Evolutionary conservation across 192 early-diverging fungal genomes (phyloP).

Genomic region (Cladochytrium replicatum): DNA sequence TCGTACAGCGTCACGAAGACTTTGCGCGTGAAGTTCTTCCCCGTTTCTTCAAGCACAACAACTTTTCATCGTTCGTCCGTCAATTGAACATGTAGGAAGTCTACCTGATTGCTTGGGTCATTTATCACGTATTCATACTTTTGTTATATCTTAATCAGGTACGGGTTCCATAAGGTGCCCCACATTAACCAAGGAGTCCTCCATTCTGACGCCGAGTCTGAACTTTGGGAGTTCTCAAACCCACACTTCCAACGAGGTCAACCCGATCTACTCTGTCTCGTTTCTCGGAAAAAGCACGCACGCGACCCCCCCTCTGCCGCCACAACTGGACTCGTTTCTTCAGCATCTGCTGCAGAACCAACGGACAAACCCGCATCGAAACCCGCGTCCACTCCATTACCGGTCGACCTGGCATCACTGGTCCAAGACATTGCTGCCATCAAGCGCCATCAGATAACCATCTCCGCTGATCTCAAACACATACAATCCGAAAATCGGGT

Average conservation of each 20-base stretch:
- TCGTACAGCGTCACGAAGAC: constrained; percentile 48
- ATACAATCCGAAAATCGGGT: constrained; percentile 82
- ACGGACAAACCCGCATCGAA: constrained; percentile 9
- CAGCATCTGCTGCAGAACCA: constrained; percentile 9
- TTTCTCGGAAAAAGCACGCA: constrained; percentile 78
- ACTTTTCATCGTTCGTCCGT: constrained; percentile 48
- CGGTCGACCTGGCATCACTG: not conserved
- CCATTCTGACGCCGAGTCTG: constrained; percentile 59
- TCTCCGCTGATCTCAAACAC: constrained; percentile 73
- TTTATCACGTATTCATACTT: not conserved
- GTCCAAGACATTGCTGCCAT: constrained; percentile 76
- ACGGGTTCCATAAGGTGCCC: constrained; percentile 97
- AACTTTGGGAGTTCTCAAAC: constrained; percentile 89
- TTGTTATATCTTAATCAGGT: constrained; percentile 57
- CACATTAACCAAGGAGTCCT: constrained; percentile 85
- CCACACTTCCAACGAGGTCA: constrained; percentile 79
- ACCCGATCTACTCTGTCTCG: constrained; percentile 79
- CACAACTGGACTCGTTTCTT: not conserved
- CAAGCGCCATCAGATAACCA: constrained; percentile 81
- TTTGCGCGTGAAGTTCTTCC: constrained; percentile 46
- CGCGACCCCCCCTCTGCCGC: constrained; percentile 22
- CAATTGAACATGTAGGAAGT: constrained; percentile 53
- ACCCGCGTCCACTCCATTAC: not conserved
- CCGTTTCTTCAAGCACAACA: constrained; percentile 54
- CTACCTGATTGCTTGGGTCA: not conserved